phyloP scores from a whole-genome alignment of 2,329 filamentous ascomycete species.

The Fusarium scirpi region DNA sequence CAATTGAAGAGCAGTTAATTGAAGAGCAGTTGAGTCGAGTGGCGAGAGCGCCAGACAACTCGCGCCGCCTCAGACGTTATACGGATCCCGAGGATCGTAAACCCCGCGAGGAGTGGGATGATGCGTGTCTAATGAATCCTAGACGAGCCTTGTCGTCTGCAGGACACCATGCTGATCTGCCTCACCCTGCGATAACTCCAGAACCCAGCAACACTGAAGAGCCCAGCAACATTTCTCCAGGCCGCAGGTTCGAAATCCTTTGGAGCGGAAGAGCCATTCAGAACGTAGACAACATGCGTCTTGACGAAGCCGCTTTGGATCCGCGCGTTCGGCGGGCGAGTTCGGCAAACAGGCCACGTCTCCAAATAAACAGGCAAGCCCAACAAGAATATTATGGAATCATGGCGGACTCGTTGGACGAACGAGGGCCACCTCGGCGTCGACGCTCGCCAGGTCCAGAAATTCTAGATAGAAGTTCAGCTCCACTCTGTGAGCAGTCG shows the following conservation, averaged over 20 bases:
- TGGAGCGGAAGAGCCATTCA: no score
- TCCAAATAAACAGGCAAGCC: no score
- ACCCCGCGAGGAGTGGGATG: background rate
- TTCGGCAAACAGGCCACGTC: no score
- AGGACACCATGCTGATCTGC: background rate
- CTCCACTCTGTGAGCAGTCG: background rate
- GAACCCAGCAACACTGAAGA: background rate
- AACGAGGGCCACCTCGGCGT: no score
- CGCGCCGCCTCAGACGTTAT: background rate
- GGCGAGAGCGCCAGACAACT: background rate
- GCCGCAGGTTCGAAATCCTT: background rate
- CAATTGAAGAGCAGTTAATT: background rate
- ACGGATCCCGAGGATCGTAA: background rate
- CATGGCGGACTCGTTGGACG: background rate
- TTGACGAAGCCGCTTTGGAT: background rate
- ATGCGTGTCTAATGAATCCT: background rate
- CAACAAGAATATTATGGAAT: accelerated
- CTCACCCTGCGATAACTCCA: background rate
- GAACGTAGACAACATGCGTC: no score
- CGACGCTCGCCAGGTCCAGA: no score
- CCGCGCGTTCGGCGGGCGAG: no score
- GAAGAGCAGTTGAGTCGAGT: background rate
- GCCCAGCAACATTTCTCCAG: background rate
- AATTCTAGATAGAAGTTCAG: no score
- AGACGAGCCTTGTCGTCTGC: background rate